Evolutionary conservation across 805 yeast species (phyloP).

Genomic region (Candida hungchunana): DNA sequence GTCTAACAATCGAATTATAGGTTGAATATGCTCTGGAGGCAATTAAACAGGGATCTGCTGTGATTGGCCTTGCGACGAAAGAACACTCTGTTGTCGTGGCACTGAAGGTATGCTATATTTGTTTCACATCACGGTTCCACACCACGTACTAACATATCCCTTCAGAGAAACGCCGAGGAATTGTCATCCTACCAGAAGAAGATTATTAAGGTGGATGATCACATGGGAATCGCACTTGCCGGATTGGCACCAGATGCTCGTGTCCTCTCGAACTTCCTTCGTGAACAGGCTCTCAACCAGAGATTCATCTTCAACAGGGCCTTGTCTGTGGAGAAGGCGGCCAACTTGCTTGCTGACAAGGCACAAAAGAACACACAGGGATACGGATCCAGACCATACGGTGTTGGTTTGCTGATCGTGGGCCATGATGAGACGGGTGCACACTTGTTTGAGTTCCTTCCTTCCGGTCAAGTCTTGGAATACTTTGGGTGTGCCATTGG

Average conservation of each 20-base stretch:
- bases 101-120: slow-evolving; percentile 43
- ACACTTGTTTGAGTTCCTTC: slow-evolving; percentile 91
- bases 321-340: slow-evolving; percentile 77
- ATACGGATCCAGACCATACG: slow-evolving; percentile 96
- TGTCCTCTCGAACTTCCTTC: slow-evolving; percentile 79
- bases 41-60: slow-evolving; percentile 96
- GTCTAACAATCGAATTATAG: slow-evolving; percentile 16
- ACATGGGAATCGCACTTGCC: slow-evolving; percentile 91
- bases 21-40: slow-evolving; percentile 90
- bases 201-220: slow-evolving; percentile 85
- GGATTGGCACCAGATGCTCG: slow-evolving; percentile 99
- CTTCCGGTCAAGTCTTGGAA: slow-evolving; percentile 90
- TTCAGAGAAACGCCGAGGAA: slow-evolving; percentile 86
- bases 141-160: slow-evolving; percentile 8
- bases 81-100: slow-evolving; percentile 91
- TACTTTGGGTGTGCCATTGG: slow-evolving; percentile 95
- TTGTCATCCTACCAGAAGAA: slow-evolving; percentile 96
- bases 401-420: slow-evolving; percentile 87
- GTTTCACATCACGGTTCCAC: neutral
- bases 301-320: slow-evolving; percentile 84
- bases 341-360: slow-evolving; percentile 84
- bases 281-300: slow-evolving; percentile 88
- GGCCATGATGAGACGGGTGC: slow-evolving; percentile 95
- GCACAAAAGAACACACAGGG: slow-evolving; percentile 96
- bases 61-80: slow-evolving; percentile 87